Evolutionary conservation across 2,329 filamentous ascomycete species (phyloP).

Genomic region (Colletotrichum nymphaeae): DNA sequence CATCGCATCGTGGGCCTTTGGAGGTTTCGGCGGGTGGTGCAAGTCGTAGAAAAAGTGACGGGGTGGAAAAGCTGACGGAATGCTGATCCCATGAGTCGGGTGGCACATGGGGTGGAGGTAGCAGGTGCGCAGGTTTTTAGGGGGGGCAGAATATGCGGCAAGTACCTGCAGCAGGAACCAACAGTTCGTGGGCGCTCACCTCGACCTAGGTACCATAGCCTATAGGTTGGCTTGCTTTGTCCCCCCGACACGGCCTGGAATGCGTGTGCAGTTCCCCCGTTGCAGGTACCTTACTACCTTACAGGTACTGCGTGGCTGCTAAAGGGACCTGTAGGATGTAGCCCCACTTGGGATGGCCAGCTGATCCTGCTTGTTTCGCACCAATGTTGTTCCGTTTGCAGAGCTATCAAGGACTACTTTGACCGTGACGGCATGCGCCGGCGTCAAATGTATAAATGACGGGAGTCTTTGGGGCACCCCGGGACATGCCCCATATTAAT

Average conservation of each 20-base stretch:
- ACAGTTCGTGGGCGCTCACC: slow-evolving; percentile 29
- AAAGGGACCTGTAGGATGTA: neutral
- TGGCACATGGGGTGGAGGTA: slow-evolving; percentile 28
- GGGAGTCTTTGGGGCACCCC: neutral
- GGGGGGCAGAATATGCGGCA: slow-evolving; percentile 21
- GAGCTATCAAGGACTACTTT: neutral
- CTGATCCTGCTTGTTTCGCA: slow-evolving; percentile 32
- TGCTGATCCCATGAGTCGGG: slow-evolving; percentile 29
- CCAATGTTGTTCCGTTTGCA: slow-evolving; percentile 27
- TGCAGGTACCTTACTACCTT: neutral
- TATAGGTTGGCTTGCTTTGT: neutral
- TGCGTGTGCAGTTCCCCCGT: slow-evolving; percentile 8
- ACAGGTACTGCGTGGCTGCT: neutral
- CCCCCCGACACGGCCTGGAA: slow-evolving; percentile 6
- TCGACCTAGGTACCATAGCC: too few species aligned
- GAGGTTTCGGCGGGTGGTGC: slow-evolving; percentile 24
- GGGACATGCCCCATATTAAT: neutral
- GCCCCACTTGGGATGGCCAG: slow-evolving; percentile 24
- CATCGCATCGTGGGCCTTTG: slow-evolving; percentile 16
- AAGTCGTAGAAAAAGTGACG: slow-evolving; percentile 17
- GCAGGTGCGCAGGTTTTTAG: slow-evolving; percentile 9
- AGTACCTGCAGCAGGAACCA: slow-evolving; percentile 37
- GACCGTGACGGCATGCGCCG: neutral
- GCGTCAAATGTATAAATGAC: slow-evolving; percentile 7
- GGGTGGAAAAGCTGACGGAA: slow-evolving; percentile 29